A percentile compares a stretch with the other conserved stretches of the same genome.
Conservation (phyloP, 208 protist species). For the Acanthamoeba triangularis region DNA sequence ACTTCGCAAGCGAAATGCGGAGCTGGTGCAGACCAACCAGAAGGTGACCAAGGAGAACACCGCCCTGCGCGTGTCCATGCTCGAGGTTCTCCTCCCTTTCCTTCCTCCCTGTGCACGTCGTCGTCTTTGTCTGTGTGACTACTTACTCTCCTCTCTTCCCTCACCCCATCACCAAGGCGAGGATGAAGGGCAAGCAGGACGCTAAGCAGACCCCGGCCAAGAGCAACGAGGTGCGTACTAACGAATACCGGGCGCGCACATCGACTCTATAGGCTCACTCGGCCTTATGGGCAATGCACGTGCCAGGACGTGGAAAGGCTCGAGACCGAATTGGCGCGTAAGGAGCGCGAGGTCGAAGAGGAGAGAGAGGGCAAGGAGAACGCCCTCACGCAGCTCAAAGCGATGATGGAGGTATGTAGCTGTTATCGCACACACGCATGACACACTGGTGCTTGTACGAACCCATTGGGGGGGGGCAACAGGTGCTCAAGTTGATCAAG, state of each 20-base stretch:
- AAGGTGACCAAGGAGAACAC: conserved; percentile 70
- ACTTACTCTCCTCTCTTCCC: neutral
- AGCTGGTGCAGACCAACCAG: conserved; percentile 28
- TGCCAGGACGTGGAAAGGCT: conserved; percentile 2
- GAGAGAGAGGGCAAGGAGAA: conserved; percentile 54
- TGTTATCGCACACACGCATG: too few species aligned
- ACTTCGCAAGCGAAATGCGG: conserved; percentile 8
- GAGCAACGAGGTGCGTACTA: neutral
- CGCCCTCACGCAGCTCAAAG: conserved; percentile 51
- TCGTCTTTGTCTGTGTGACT: neutral
- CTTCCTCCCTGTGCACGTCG: too few species aligned
- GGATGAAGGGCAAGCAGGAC: conserved; percentile 19
- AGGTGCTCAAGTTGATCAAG: conserved; percentile 72
- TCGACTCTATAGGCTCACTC: neutral
- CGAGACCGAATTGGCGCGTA: conserved; percentile 33
- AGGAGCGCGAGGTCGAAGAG: conserved; percentile 49
- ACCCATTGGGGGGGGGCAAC: too few species aligned
- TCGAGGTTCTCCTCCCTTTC: neutral
- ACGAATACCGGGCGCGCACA: neutral
- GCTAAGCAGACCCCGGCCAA: neutral
- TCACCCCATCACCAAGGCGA: neutral
- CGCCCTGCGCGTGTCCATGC: conserved; percentile 27
- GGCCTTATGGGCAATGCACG: neutral
- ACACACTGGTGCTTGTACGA: too few species aligned
- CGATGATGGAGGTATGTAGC: conserved; percentile 69